Percentiles rank a stretch among this genome's conserved stretches.
These are phyloP conservation scores for Cocos nucifera DNA, from an alignment of 176 grass and related monocot genomes.

Conservation along the genomic window DNA sequence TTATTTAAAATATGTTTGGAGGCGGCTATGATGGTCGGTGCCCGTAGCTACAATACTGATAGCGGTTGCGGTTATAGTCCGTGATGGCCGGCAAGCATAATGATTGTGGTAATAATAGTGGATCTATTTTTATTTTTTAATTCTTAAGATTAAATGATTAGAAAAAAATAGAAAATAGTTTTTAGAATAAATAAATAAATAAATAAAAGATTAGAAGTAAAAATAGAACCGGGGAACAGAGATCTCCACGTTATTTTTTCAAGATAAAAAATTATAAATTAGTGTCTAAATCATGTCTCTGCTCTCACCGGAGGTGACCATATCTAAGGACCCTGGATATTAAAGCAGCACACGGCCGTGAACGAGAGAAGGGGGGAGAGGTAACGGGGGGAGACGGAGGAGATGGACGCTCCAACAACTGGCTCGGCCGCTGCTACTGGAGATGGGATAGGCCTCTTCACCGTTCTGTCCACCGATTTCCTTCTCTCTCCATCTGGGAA, in stretches of 20 bases:
- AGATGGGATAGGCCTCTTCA: background rate
- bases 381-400: background rate
- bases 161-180: too few relatives aligned
- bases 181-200: too few relatives aligned
- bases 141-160: too few relatives aligned
- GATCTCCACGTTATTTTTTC: background rate
- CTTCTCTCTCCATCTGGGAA: constrained; percentile 31
- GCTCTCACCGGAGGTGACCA: background rate
- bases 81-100: too few relatives aligned
- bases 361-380: background rate
- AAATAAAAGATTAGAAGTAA: background rate
- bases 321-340: background rate
- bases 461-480: constrained; percentile 19
- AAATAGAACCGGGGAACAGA: background rate
- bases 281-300: background rate
- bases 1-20: too few relatives aligned
- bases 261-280: too few relatives aligned
- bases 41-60: too few relatives aligned
- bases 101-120: too few relatives aligned
- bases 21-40: too few relatives aligned
- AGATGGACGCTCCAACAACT: background rate
- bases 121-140: too few relatives aligned
- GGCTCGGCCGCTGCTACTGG: background rate
- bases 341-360: too few relatives aligned
- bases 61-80: too few relatives aligned